These are phyloP conservation scores for Porcisia deanei DNA, from an alignment of 208 protist species.

Conservation along the genomic window DNA sequence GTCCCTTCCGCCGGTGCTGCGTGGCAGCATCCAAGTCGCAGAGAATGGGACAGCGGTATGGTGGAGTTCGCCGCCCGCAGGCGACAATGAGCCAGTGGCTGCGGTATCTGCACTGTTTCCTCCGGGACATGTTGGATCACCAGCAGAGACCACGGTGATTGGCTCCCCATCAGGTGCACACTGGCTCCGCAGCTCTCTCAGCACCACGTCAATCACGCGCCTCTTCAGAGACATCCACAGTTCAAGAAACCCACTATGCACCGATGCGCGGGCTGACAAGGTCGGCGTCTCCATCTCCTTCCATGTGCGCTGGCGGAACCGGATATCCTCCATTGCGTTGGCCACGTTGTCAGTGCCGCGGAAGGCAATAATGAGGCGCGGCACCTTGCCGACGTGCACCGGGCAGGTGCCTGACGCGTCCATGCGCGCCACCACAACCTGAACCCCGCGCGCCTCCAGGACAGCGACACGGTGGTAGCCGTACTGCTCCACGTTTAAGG, in stretches of 20 bases:
- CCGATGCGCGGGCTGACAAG: constrained; percentile 36
- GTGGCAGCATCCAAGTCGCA: constrained; percentile 10
- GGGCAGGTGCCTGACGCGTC: constrained; percentile 37
- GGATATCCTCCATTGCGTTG: constrained; percentile 72
- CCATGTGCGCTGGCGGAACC: constrained; percentile 60
- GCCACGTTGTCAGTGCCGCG: constrained; percentile 76
- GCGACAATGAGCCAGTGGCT: not conserved
- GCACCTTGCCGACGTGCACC: constrained; percentile 39
- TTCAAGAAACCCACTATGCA: constrained; percentile 83
- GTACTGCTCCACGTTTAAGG: constrained; percentile 69
- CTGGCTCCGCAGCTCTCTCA: constrained; percentile 37
- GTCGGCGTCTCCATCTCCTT: constrained; percentile 62
- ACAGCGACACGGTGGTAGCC: constrained; percentile 71
- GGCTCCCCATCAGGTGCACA: not conserved
- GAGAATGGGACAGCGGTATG: constrained; percentile 13
- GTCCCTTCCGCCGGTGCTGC: not conserved
- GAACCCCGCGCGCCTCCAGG: constrained; percentile 60
- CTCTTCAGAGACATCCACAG: constrained; percentile 79
- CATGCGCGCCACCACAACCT: constrained; percentile 69
- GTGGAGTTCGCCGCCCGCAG: not conserved
- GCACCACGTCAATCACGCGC: constrained; percentile 52
- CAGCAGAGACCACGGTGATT: not conserved
- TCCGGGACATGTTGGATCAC: too few relatives aligned
- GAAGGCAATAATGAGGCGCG: constrained; percentile 75
- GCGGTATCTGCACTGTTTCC: not conserved